A percentile compares a stretch with the other conserved stretches of the same genome.
These are phyloP conservation scores for Cladophialophora immunda DNA, from an alignment of 2,329 filamentous ascomycete genomes.

Conservation along the genomic window DNA sequence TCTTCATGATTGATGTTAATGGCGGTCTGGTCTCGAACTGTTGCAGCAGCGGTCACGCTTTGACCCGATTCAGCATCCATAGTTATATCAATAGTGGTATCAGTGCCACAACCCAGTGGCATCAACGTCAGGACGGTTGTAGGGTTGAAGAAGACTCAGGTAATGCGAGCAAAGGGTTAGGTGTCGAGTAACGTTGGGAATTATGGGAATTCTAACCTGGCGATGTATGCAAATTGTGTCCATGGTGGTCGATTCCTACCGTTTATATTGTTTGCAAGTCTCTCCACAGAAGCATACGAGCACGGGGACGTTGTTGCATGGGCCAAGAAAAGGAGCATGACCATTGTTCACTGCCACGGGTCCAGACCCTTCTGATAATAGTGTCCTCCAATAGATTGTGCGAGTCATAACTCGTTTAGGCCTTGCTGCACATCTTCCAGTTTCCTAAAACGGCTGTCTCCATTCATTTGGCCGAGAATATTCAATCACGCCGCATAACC, in stretches of 20 bases:
- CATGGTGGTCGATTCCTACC: too few species aligned
- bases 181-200: neutral
- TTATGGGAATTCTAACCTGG: neutral
- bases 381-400: too few species aligned
- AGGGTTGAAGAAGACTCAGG: neutral
- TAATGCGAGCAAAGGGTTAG: neutral
- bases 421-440: neutral
- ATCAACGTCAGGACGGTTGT: conserved; percentile 11
- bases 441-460: neutral
- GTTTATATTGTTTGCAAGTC: too few species aligned
- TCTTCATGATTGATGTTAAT: conserved; percentile 17
- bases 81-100: conserved; percentile 9
- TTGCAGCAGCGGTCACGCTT: conserved; percentile 4
- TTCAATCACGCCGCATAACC: too few species aligned
- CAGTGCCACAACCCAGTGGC: conserved; percentile 18
- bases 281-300: too few species aligned
- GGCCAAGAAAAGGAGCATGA: too few species aligned
- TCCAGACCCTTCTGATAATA: neutral
- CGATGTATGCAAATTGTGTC: neutral
- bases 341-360: too few species aligned
- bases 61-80: conserved; percentile 13
- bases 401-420: neutral
- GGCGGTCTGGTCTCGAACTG: conserved; percentile 14
- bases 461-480: neutral
- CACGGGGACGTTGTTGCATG: too few species aligned